Base-by-base conservation (phyloP, 495 filamentous ascomycete species). In the Durotheca rogersii region DNA sequence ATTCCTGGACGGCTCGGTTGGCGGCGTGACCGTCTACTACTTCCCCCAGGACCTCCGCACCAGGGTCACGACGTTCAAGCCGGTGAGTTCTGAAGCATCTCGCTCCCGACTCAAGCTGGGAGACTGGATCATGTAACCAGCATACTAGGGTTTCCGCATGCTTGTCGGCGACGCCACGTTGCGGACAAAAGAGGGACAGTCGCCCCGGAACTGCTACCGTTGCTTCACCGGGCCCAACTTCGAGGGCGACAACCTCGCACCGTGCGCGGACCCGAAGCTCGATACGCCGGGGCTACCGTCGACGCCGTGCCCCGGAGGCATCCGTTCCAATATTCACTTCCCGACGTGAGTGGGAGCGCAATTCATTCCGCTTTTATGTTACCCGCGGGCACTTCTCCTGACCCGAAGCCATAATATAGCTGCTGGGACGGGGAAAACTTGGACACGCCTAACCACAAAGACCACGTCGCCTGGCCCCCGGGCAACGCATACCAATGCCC, bases 21-120 rank as follows among this genome's bases (percentile, higher is more conserved):
- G 72, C 15, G 72, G 70, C 15, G 64, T 73, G 61, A 70, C 64
- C 0, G 66, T 74, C n/a, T 75, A 75, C 61, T 75, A 75, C 51
- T 68, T 65, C 18, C 39, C 66, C 3, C 54, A 64, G 16, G 63
- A 67, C 41, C 66, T 61, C 19, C 53, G 39, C 0, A 62, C 53
- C 35, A 62, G 61, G 11, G 56, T 62, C 12, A 71, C 68, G 1
- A 60, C 62, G 14, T 69, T 71, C 39, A 58, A 56, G 36, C 58
- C 58, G 11, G 56, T 51, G 50, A 19, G 56, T 55, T 18, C 10
- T 21, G n/a, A n/a, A n/a, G n/a, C n/a, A n/a, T n/a, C n/a, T n/a
- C n/a, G n/a, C n/a, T n/a, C n/a, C n/a, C n/a, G n/a, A n/a, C n/a
- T n/a, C n/a, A n/a, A 35, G 14, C 7, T 40, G 2, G n/a, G 18